Evolutionary conservation across 2,329 filamentous ascomycete genomes (phyloP).

Genomic region (Hortaea sp.): DNA sequence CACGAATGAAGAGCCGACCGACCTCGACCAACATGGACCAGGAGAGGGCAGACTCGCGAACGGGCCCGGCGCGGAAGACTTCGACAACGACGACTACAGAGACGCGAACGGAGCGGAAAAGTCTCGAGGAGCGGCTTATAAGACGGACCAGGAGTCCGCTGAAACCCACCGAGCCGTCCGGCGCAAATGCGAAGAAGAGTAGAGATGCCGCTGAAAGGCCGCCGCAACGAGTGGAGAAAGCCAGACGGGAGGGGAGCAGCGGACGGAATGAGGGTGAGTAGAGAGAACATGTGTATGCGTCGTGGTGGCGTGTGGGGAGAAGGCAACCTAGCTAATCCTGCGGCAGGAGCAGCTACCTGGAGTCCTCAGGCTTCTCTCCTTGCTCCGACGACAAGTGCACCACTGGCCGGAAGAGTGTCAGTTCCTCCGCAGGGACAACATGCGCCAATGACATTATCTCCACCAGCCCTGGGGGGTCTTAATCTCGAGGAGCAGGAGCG

Average conservation of each 20-base stretch:
- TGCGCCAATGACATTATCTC: slow-evolving; percentile 59
- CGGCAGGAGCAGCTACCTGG: slow-evolving; percentile 46
- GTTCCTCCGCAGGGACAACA: slow-evolving; percentile 52
- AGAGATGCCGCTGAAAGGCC: slow-evolving; percentile 1
- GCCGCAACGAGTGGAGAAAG: slow-evolving; percentile 19
- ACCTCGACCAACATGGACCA: slow-evolving; percentile 2
- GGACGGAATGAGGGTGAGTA: slow-evolving; percentile 1
- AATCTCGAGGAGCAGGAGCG: slow-evolving; percentile 75
- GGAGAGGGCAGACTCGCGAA: slow-evolving; percentile 5
- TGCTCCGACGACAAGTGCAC: slow-evolving; percentile 51
- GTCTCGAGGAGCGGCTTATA: slow-evolving; percentile 6
- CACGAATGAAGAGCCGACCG: slow-evolving; percentile 4
- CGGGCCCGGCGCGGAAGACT: slow-evolving; percentile 3
- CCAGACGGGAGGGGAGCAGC: slow-evolving; percentile 2
- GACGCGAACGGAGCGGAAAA: slow-evolving; percentile 7
- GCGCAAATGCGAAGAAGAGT: slow-evolving; percentile 21
- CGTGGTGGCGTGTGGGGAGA: slow-evolving; percentile 1
- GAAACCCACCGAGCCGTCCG: slow-evolving; percentile 1
- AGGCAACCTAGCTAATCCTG: neutral
- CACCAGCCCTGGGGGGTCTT: slow-evolving; percentile 57
- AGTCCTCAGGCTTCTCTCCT: slow-evolving; percentile 68
- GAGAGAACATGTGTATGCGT: neutral
- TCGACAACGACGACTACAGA: slow-evolving; percentile 7
- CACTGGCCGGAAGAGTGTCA: slow-evolving; percentile 60
- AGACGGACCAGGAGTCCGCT: slow-evolving; percentile 7